phyloP scores from a whole-genome alignment of 257 asterid species.

The Leonotis leonurus region DNA sequence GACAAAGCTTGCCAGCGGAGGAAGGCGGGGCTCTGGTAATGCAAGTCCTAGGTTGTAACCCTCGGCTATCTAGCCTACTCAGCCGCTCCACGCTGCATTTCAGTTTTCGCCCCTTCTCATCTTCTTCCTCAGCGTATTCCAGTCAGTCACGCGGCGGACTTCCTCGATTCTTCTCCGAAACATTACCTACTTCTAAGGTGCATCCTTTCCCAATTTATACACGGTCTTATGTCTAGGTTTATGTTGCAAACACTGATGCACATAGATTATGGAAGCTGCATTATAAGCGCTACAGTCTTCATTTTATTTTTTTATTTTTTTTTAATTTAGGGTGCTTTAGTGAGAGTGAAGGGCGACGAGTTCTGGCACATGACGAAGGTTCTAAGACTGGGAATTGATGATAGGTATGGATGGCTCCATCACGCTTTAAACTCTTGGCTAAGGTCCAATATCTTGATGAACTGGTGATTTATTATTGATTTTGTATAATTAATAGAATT shows the following conservation, averaged over 20 bases:
- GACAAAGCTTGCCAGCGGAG: constrained; percentile 14
- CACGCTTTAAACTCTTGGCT: not conserved
- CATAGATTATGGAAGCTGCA: constrained; percentile 1
- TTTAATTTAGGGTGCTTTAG: constrained; percentile 78
- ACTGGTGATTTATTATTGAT: no score
- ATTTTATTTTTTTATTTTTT: not conserved
- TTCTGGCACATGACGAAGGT: constrained; percentile 97
- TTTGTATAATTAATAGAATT: not conserved
- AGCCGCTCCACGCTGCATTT: constrained; percentile 24
- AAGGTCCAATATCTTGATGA: no score
- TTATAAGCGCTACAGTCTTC: constrained; percentile 12
- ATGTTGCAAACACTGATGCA: not conserved
- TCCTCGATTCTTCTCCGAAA: constrained; percentile 87
- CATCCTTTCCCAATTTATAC: not conserved
- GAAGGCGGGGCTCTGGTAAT: constrained; percentile 21
- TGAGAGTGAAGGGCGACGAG: constrained; percentile 84
- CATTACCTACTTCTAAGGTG: constrained; percentile 58
- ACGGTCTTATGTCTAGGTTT: not conserved
- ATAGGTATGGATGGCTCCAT: constrained; percentile 53
- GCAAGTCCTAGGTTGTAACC: constrained; percentile 27
- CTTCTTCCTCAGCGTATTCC: constrained; percentile 39
- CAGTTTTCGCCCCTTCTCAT: constrained; percentile 38
- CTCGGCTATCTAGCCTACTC: constrained; percentile 19
- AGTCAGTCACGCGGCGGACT: constrained; percentile 92
- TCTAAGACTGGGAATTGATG: constrained; percentile 57